Evolutionary conservation across 192 early-diverging fungal genomes (phyloP).

Genomic region (Coemansia sp.): DNA sequence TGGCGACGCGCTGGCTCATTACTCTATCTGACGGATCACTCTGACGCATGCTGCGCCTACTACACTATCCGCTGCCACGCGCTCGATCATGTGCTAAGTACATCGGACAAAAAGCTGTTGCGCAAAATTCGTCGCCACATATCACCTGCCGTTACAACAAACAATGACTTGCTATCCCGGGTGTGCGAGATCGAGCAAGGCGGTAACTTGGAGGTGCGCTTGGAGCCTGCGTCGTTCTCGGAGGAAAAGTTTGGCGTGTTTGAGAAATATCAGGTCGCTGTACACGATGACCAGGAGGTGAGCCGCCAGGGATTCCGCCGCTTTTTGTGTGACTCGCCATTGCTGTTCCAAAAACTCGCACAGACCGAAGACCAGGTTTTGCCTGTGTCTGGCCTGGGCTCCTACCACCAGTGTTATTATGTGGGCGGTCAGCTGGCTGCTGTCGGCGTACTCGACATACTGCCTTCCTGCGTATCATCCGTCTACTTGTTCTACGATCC

Average conservation of each 20-base stretch:
- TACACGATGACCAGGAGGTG: constrained; percentile 78
- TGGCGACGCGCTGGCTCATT: constrained; percentile 50
- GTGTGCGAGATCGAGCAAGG: background rate
- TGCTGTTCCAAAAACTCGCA: constrained; percentile 30
- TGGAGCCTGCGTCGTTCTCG: constrained; percentile 65
- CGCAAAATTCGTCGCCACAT: constrained; percentile 7
- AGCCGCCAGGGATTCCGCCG: constrained; percentile 53
- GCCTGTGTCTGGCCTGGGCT: constrained; percentile 61
- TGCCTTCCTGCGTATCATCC: constrained; percentile 84
- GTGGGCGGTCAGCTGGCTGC: constrained; percentile 79
- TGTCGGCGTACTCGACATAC: constrained; percentile 89
- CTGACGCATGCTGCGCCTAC: constrained; percentile 55
- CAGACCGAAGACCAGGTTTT: background rate
- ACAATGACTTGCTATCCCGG: background rate
- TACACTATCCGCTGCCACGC: constrained; percentile 46
- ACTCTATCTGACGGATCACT: constrained; percentile 56
- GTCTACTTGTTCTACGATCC: constrained; percentile 98
- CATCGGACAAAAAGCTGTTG: constrained; percentile 30
- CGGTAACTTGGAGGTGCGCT: constrained; percentile 8
- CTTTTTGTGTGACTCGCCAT: constrained; percentile 79
- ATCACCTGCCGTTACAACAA: background rate
- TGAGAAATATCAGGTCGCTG: constrained; percentile 71
- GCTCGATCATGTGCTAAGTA: constrained; percentile 8
- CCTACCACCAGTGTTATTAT: constrained; percentile 91
- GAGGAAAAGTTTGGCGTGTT: constrained; percentile 77